Conservation (phyloP, 2,329 filamentous ascomycete genomes). For the Pochonia chlamydosporia region DNA sequence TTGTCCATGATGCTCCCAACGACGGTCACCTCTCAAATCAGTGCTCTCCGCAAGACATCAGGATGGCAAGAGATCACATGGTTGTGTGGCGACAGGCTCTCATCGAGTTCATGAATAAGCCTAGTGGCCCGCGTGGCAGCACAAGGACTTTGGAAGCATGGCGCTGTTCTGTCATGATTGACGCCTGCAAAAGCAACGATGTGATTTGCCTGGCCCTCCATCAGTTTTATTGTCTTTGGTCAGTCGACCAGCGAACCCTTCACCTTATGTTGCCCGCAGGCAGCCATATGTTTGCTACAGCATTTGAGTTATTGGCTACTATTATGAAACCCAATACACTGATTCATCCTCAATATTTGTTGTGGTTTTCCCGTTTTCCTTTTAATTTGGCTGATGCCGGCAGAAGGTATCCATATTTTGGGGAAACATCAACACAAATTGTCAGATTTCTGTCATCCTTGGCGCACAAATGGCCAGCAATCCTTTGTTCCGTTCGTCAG, state of each 20-base stretch:
- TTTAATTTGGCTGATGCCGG: background rate
- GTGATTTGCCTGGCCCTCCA: conserved; percentile 60
- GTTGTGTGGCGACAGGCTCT: too few relatives aligned
- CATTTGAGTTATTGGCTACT: conserved; percentile 14
- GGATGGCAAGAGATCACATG: too few relatives aligned
- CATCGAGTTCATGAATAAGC: too few relatives aligned
- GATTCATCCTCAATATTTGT: conserved; percentile 16
- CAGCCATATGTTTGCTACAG: conserved; percentile 13
- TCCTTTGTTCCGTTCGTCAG: conserved; percentile 8
- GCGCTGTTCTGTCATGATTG: conserved; percentile 47
- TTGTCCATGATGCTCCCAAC: too few relatives aligned
- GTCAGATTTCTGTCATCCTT: conserved; percentile 19
- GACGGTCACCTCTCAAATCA: too few relatives aligned
- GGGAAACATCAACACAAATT: background rate
- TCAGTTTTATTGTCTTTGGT: conserved; percentile 58
- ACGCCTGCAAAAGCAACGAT: conserved; percentile 53
- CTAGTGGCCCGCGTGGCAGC: conserved; percentile 11
- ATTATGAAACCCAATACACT: conserved; percentile 18
- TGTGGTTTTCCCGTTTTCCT: conserved; percentile 25
- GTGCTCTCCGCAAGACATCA: too few relatives aligned
- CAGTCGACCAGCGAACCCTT: conserved; percentile 28
- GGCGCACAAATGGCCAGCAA: conserved; percentile 14
- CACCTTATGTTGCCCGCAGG: conserved; percentile 17
- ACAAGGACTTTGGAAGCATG: conserved; percentile 36
- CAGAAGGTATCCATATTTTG: background rate